Evolutionary conservation across 2,329 filamentous ascomycete species (phyloP), one percentile per base, ranked within the genome.

Genomic region (Myotisia sp.): DNA sequence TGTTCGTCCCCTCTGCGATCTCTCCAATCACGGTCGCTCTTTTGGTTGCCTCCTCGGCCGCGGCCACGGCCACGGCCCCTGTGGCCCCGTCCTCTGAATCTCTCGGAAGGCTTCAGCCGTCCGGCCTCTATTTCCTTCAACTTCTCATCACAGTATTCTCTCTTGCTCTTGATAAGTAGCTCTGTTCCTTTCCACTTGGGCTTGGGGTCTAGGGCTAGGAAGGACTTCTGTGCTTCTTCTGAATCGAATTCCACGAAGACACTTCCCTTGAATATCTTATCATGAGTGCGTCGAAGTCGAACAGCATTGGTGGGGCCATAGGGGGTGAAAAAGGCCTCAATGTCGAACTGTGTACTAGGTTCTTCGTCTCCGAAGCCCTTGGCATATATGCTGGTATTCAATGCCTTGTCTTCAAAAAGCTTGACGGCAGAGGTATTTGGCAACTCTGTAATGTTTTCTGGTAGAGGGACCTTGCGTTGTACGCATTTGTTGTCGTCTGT

Each of bases 301-400:
- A 98, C 77, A 29, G 77, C 73, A 50, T 81, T 83, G 48, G 83
- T 72, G 20, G 79, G 69, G 29, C 86, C 87, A 54, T 76, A 86
- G 38, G 77, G 71, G 37, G 76, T 68, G 56, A 95, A 93, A 66
- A 92, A 94, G 41, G 76, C 76, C 64, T 98, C 90, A 37, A 98
- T 78, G 43, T 94, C 84, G 55, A 93, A 84, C 59, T 95, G 90
- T 18, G 85, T 87, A 41, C 74, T 77, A 7, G 78, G 68, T n/a
- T 70, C 68, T 60, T 93, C 86, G 28, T 79, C 72, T 28, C 85
- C 85, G 49, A 98, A 98, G 32, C 86, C 87, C 68, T 95, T 98
- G 48, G 73, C 84, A 58, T 98, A 98, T 52, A 92, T 71, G 49
- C 77, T 87, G 38, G 77, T 70, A 39, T 72, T 68, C 57, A 86